A percentile compares a stretch with the other conserved stretches of the same genome.
Conservation (phyloP, 108 stramenopile genomes). For the Stephanodiscus triporus region DNA sequence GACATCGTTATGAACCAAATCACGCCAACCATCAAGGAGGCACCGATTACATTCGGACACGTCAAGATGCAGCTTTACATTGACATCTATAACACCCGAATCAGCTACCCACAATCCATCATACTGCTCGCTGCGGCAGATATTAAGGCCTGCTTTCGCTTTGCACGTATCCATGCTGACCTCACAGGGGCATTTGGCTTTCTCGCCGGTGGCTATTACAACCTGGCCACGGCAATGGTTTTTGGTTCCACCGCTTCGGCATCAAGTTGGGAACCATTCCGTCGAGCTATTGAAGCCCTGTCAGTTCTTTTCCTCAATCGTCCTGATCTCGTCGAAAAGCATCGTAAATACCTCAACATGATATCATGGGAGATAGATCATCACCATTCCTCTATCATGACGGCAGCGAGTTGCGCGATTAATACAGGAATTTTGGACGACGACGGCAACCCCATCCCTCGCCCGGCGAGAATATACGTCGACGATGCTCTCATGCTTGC, state of each 20-base stretch:
- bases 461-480: too few species aligned
- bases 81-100: background rate
- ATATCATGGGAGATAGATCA: too few species aligned
- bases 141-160: conserved; percentile 16
- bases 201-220: background rate
- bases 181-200: conserved; percentile 6
- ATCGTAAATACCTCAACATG: too few species aligned
- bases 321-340: too few species aligned
- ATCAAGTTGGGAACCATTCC: too few species aligned
- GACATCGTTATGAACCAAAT: background rate
- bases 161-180: background rate
- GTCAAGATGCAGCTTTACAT: background rate
- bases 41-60: background rate
- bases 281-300: too few species aligned
- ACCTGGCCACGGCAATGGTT: conserved; percentile 8
- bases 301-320: too few species aligned
- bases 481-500: too few species aligned
- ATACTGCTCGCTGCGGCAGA: background rate
- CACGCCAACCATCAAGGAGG: background rate
- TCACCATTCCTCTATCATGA: too few species aligned
- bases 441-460: background rate
- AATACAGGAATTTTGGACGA: conserved; percentile 2
- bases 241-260: conserved; percentile 3
- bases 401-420: background rate
- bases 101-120: background rate